Base-by-base conservation (phyloP, 164 flowering plant species). In the Liriodendron chinense region DNA sequence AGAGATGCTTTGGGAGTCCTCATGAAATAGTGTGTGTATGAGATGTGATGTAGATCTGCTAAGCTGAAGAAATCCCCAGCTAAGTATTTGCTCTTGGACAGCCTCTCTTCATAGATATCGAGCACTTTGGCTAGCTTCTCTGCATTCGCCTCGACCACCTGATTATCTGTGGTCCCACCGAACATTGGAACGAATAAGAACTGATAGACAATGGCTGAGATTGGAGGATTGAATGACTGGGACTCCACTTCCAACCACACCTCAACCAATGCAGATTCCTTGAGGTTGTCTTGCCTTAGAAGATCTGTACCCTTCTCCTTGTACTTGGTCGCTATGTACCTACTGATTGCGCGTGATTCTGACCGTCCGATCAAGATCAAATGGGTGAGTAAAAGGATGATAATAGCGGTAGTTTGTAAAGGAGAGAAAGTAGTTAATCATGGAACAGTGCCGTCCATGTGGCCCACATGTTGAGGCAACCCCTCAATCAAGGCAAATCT, bases 171-270 rank as follows among this genome's bases (percentile, higher is more conserved):
- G 0, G 83, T 12, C 16, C 91, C 92, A 0, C 67, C 77, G 3
- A 74, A 72, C 1, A 82, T 13, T 0, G 91, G 90, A 13, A 70
- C 72, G 24, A 85, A 79, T 21, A 80, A 48, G 73, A 74, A 57
- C 75, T 92, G 83, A 72, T 28, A 80, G 20, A 82, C 70, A 13
- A 92, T 81, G 10, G 84, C 78, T 0, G 76, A 16, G 49, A 87
- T 82, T 6, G 83, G 83, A 0, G 86, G 85, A 73, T 86, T 71
- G 82, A 72, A 93, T 1, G 84, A 84, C 1, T 88, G 94, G n/a
- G 92, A 47, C 59, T 89, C 95, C 0, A 88, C 93, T 68, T 91
- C 95, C 1, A 73, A 3, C 93, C 95, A 91, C 12, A 86, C 83
- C 26, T 77, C 77, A 53, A 34, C 57, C 9, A 50, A 56, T 22